Conservation (phyloP, 805 yeast genomes). For the Schizosaccharomyces japonicus region DNA sequence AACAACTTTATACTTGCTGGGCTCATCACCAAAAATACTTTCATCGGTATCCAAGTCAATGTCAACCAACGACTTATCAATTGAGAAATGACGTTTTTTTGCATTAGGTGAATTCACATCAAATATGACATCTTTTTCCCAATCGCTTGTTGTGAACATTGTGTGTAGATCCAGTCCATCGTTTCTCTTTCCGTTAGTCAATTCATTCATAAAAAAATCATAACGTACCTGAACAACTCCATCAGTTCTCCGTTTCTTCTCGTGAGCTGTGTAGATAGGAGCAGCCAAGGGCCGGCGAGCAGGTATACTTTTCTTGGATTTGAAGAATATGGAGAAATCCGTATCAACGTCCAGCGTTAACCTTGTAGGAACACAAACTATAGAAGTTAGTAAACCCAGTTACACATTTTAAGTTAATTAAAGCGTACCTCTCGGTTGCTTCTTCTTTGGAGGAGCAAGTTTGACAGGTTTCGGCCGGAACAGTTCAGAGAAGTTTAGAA, state of each 20-base stretch:
- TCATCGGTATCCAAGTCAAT: constrained; percentile 16
- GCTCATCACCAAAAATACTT: constrained; percentile 48
- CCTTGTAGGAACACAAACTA: constrained; percentile 25
- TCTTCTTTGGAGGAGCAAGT: constrained; percentile 13
- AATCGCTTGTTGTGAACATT: constrained; percentile 10
- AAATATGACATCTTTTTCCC: constrained; percentile 10
- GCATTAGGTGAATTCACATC: constrained; percentile 7
- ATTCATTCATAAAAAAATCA: neutral
- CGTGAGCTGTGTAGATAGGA: neutral
- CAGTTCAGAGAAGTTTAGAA: constrained; percentile 39
- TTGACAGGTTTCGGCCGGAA: constrained; percentile 39
- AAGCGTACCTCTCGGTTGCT: constrained; percentile 1
- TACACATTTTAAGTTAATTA: constrained; percentile 10
- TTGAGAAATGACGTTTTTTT: neutral
- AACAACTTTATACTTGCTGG: constrained; percentile 14
- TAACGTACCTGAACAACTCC: neutral
- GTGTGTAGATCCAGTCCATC: constrained; percentile 8
- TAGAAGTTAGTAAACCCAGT: neutral
- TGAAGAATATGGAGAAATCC: constrained; percentile 21
- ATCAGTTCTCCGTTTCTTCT: neutral
- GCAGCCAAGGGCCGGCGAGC: neutral
- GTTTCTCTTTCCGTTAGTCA: constrained; percentile 5
- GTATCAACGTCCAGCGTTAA: constrained; percentile 34
- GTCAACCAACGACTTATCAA: neutral
- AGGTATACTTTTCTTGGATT: neutral